Conservation (phyloP, 179 eudicot species). For the Drosera spatulata region DNA sequence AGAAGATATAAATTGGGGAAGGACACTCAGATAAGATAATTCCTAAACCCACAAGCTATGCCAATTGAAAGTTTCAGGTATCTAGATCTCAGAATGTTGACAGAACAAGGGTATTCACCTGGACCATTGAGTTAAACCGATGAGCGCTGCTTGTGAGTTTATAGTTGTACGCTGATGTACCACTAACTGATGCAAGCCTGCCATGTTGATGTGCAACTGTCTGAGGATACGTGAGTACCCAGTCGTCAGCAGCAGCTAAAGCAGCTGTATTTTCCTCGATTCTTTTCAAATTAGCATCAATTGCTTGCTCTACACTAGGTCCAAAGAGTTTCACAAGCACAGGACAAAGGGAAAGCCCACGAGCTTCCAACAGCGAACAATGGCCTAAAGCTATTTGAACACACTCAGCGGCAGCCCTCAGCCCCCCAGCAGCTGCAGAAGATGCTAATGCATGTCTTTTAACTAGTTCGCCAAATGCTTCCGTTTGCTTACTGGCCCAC, state of each 20-base stretch:
- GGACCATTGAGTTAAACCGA: constrained; percentile 85
- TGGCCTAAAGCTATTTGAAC: constrained; percentile 98
- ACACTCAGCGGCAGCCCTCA: constrained; percentile 97
- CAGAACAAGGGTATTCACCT: constrained; percentile 35
- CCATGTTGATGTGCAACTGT: constrained; percentile 53
- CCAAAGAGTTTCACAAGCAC: constrained; percentile 80
- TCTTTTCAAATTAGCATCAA: constrained; percentile 86
- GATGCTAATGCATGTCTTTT: constrained; percentile 95
- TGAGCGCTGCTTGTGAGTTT: constrained; percentile 98
- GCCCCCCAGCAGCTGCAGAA: constrained; percentile 97
- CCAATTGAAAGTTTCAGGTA: too few relatives aligned
- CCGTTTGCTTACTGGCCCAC: constrained; percentile 92
- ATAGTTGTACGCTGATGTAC: constrained; percentile 46
- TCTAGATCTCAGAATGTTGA: neutral
- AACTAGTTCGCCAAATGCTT: constrained; percentile 79
- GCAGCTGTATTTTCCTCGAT: constrained; percentile 98
- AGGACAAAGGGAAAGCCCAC: constrained; percentile 93
- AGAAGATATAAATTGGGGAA: too few relatives aligned
- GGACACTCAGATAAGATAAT: too few relatives aligned
- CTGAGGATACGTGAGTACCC: constrained; percentile 68
- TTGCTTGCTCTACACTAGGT: constrained; percentile 94
- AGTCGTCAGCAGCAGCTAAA: constrained; percentile 95
- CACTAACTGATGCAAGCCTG: constrained; percentile 40
- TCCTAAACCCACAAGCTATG: too few relatives aligned
- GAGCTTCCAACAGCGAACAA: constrained; percentile 83